Conservation (phyloP, 1,139 yeast genomes). For the Debaryomyces singareniensis region DNA sequence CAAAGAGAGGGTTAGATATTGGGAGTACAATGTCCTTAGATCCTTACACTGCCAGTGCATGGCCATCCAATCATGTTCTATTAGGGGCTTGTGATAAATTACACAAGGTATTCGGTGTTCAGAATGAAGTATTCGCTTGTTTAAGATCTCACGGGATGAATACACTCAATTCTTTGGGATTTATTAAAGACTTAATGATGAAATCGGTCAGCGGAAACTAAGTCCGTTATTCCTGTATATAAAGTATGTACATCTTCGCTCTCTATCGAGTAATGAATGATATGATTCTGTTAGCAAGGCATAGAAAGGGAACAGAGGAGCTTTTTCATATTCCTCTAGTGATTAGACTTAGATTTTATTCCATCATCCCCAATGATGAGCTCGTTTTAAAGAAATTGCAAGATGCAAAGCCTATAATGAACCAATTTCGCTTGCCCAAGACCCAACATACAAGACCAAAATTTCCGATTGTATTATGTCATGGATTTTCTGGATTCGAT, state of each 20-base stretch:
- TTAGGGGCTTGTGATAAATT: slow-evolving; percentile 89
- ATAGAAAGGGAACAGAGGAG: too few species aligned
- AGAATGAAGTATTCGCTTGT: slow-evolving; percentile 65
- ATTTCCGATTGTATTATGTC: slow-evolving; percentile 73
- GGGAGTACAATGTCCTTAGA: slow-evolving; percentile 82
- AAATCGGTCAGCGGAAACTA: slow-evolving; percentile 26
- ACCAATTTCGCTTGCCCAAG: too few species aligned
- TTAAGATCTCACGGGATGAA: slow-evolving; percentile 74
- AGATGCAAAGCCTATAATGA: too few species aligned
- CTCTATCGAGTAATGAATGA: background rate
- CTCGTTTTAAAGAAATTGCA: too few species aligned
- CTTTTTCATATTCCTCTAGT: too few species aligned
- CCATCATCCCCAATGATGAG: too few species aligned
- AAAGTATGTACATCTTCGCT: background rate
- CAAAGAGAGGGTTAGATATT: slow-evolving; percentile 76
- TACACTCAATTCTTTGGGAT: slow-evolving; percentile 54
- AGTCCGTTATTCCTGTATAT: slow-evolving; percentile 1
- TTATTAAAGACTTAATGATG: slow-evolving; percentile 50
- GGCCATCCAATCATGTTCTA: slow-evolving; percentile 71
- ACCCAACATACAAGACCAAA: slow-evolving; percentile 21
- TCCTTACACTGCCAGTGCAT: slow-evolving; percentile 77
- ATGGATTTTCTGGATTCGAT: slow-evolving; percentile 82
- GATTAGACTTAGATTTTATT: too few species aligned
- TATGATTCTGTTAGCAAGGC: background rate
- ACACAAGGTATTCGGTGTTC: slow-evolving; percentile 80